phyloP scores from a whole-genome alignment of 2,329 filamentous ascomycete species.

The Alternaria sp. region DNA sequence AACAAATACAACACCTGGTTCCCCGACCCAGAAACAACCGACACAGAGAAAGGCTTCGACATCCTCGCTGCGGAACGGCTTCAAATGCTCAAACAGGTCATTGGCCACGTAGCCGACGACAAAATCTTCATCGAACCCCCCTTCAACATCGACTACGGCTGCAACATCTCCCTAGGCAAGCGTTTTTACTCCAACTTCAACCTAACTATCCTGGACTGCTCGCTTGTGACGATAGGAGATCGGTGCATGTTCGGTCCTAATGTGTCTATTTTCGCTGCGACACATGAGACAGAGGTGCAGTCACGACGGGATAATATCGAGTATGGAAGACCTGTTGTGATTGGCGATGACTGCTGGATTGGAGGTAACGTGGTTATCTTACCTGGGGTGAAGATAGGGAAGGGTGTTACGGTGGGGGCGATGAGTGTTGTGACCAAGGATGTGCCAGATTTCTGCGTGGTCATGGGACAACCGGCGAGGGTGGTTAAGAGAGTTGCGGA shows the following conservation, averaged over 20 bases:
- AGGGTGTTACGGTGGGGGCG: constrained; percentile 77
- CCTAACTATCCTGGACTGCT: constrained; percentile 62
- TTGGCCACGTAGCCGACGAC: constrained; percentile 47
- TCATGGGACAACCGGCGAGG: constrained; percentile 71
- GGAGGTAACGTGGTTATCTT: constrained; percentile 65
- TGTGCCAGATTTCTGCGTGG: constrained; percentile 69
- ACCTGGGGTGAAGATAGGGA: constrained; percentile 79
- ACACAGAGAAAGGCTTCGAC: constrained; percentile 33
- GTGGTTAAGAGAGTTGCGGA: constrained; percentile 56
- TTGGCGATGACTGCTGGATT: constrained; percentile 58
- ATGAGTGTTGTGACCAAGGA: constrained; percentile 84
- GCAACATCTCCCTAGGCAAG: constrained; percentile 69
- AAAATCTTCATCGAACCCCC: constrained; percentile 66
- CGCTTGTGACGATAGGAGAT: constrained; percentile 62
- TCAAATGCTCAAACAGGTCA: constrained; percentile 37
- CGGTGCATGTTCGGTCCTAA: constrained; percentile 63
- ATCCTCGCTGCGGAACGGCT: constrained; percentile 38
- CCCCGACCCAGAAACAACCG: constrained; percentile 26
- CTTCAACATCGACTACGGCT: constrained; percentile 70
- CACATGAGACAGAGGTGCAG: constrained; percentile 61
- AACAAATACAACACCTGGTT: constrained; percentile 66
- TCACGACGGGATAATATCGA: constrained; percentile 59
- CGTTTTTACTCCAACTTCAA: constrained; percentile 72
- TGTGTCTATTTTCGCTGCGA: constrained; percentile 62
- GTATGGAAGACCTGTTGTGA: constrained; percentile 58